Evolutionary conservation across 202 grass and related monocot genomes (phyloP).

Genomic region (Musa balbisiana): DNA sequence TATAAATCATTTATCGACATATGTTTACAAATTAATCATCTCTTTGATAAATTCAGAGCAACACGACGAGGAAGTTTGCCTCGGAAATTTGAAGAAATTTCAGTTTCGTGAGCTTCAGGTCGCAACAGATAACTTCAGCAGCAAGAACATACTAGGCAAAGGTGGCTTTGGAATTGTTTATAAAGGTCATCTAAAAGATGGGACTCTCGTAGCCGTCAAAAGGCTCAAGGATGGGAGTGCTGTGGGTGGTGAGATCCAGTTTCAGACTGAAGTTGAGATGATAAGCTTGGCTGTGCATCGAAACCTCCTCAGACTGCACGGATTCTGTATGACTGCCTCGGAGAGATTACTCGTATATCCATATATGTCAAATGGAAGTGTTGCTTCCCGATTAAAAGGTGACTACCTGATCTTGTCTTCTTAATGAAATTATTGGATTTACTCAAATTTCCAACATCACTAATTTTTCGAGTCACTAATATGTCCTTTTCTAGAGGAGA

Average conservation of each 20-base stretch:
- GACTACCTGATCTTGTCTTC: background rate
- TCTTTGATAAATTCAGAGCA: conserved; percentile 39
- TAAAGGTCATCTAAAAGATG: conserved; percentile 62
- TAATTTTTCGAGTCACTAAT: too few species aligned
- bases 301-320: conserved; percentile 67
- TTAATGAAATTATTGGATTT: too few species aligned
- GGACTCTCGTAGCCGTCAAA: conserved; percentile 81
- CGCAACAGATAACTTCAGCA: conserved; percentile 71
- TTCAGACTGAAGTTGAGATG: conserved; percentile 89
- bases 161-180: conserved; percentile 94
- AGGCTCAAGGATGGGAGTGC: conserved; percentile 85
- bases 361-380: conserved; percentile 97
- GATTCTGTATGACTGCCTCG: conserved; percentile 84
- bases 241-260: conserved; percentile 67
- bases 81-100: conserved; percentile 77
- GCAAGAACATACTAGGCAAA: conserved; percentile 92
- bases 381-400: conserved; percentile 88
- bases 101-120: conserved; percentile 71
- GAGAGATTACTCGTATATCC: conserved; percentile 89
- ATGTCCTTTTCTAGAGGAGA: too few species aligned
- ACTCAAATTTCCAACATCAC: background rate
- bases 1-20: too few species aligned
- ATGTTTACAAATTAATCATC: too few species aligned
- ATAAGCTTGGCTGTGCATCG: conserved; percentile 89
- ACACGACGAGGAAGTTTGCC: conserved; percentile 47